phyloP scores from a whole-genome alignment of 2,329 filamentous ascomycete species.

The Monosporascus sp. region DNA sequence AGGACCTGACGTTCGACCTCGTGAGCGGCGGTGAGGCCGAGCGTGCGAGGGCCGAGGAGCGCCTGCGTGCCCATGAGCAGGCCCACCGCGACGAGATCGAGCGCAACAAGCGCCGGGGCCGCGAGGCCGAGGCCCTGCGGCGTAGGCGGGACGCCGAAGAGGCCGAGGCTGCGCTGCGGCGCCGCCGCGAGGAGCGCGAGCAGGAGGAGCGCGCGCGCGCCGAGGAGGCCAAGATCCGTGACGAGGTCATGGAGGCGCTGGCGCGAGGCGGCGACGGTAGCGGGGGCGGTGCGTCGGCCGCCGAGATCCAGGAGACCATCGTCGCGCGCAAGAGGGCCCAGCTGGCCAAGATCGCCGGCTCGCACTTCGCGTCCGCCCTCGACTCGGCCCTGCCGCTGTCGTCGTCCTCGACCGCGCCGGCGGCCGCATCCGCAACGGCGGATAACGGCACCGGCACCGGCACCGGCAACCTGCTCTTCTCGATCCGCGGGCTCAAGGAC shows the following conservation, averaged over 20 bases:
- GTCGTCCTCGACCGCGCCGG: constrained; percentile 19
- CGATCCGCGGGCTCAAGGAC: constrained; percentile 77
- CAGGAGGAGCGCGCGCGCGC: constrained; percentile 68
- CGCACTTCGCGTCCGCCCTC: constrained; percentile 21
- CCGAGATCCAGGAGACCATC: constrained; percentile 53
- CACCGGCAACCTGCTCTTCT: constrained; percentile 41
- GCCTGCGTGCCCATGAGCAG: constrained; percentile 59
- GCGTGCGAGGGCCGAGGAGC: constrained; percentile 40
- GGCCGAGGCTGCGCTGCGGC: constrained; percentile 58
- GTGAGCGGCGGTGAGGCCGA: constrained; percentile 66
- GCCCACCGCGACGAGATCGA: constrained; percentile 66
- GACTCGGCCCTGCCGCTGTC: constrained; percentile 9
- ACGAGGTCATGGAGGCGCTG: constrained; percentile 66
- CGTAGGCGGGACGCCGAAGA: constrained; percentile 57
- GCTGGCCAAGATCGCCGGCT: constrained; percentile 41
- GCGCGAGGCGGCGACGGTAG: constrained; percentile 45
- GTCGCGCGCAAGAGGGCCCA: constrained; percentile 70
- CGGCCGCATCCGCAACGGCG: constrained; percentile 27
- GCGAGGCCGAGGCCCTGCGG: constrained; percentile 49
- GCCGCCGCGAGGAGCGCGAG: constrained; percentile 56
- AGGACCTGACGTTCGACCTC: constrained; percentile 84
- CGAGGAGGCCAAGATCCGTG: constrained; percentile 57
- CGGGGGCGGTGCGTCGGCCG: constrained; percentile 46
- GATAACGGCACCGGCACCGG: constrained; percentile 17
- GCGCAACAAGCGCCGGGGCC: constrained; percentile 50